phyloP scores from a whole-genome alignment of 768 basidiomycete genomes.

The Kwoniella bestiolae region DNA sequence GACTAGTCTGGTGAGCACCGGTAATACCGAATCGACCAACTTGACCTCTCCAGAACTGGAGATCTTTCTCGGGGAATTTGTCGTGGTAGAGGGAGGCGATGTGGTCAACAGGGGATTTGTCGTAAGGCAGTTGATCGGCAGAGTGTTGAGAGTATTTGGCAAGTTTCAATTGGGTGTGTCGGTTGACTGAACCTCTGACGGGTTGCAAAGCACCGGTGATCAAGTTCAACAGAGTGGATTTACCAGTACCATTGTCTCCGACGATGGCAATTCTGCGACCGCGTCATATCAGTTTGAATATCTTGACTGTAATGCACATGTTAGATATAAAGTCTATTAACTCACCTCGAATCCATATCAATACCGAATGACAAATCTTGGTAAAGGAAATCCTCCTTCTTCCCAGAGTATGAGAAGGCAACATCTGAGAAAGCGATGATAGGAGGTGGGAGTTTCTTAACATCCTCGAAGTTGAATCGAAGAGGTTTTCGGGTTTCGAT shows the following conservation, averaged over 20 bases:
- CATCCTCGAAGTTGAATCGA: constrained; percentile 94
- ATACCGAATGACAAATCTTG: constrained; percentile 92
- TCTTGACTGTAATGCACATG: no score
- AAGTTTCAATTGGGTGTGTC: constrained; percentile 87
- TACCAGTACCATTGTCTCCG: constrained; percentile 93
- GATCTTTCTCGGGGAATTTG: constrained; percentile 93
- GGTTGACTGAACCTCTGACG: constrained; percentile 80
- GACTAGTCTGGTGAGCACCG: constrained; percentile 88
- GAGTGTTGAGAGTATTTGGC: constrained; percentile 99
- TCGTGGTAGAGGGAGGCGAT: constrained; percentile 77
- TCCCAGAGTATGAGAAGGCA: constrained; percentile 93
- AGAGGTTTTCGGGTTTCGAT: constrained; percentile 74
- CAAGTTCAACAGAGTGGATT: constrained; percentile 87
- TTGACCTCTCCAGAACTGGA: constrained; percentile 91
- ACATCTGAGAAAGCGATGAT: constrained; percentile 95
- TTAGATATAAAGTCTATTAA: no score
- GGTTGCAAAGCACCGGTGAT: constrained; percentile 84
- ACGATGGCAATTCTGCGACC: constrained; percentile 78
- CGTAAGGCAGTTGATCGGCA: constrained; percentile 96
- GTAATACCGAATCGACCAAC: constrained; percentile 94
- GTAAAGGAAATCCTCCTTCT: constrained; percentile 85
- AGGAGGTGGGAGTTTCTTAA: constrained; percentile 89
- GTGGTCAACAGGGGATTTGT: constrained; percentile 87
- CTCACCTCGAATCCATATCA: constrained; percentile 63
- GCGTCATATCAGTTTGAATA: background rate